Percentiles rank a stretch among this genome's conserved stretches.
These are phyloP conservation scores for Cyclotella baltica DNA, from an alignment of 108 stramenopile genomes.

Conservation along the genomic window DNA sequence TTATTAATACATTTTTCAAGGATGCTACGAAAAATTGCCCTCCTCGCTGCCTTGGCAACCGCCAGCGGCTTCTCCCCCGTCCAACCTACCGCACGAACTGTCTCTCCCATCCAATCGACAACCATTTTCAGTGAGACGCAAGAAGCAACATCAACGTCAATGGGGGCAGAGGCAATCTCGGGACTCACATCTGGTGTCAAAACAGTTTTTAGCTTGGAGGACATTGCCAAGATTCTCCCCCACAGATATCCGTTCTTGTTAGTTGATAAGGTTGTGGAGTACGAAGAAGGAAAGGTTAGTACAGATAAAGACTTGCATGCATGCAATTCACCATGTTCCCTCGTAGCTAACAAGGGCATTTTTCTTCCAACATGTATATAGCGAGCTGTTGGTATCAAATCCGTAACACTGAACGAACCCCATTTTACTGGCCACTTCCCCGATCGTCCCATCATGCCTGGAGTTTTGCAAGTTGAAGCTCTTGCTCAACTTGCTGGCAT, in stretches of 20 bases:
- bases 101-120: conserved; percentile 1
- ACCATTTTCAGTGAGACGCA: conserved; percentile 33
- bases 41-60: conserved; percentile 51
- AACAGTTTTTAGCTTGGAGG: conserved; percentile 86
- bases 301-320: background rate
- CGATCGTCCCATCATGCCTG: conserved; percentile 97
- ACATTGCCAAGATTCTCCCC: conserved; percentile 92
- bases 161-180: conserved; percentile 70
- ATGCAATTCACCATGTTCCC: background rate
- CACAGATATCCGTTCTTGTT: conserved; percentile 94
- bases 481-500: conserved; percentile 96
- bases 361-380: background rate
- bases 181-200: conserved; percentile 71
- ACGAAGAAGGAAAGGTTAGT: conserved; percentile 85
- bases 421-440: conserved; percentile 99
- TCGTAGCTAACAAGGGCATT: background rate
- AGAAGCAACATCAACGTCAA: conserved; percentile 13
- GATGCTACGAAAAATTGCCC: conserved; percentile 65
- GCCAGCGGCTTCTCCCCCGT: conserved; percentile 42
- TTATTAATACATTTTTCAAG: background rate
- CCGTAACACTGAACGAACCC: conserved; percentile 95
- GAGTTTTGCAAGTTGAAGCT: conserved; percentile 97
- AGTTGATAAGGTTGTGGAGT: conserved; percentile 93
- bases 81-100: conserved; percentile 42
- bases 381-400: conserved; percentile 95